Base-by-base conservation (phyloP, 208 protist genomes). In the Trypanosoma mega region DNA sequence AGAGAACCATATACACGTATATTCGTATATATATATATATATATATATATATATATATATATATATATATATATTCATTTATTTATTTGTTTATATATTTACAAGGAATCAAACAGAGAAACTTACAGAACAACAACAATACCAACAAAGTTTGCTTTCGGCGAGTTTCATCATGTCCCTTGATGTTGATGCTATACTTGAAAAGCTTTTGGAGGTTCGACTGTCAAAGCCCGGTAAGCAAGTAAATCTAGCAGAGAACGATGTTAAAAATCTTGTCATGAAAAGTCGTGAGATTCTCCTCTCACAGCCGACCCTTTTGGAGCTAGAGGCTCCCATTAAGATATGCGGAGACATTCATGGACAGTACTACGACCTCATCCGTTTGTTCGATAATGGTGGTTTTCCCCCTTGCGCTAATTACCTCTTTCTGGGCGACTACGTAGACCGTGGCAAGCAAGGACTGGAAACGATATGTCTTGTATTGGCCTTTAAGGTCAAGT, bases 401-500 rank as follows among this genome's bases (percentile, higher is more conserved):
- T 99, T 99, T 71, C 98, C 98, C 12, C 98, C 98, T 23, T 94
- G 98, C 8, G 79, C 97, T 0, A 99, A 99, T 74, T 99, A 99
- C 72, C 87, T 99, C 14, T 99, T 99, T 76, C 90, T 99, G 5
- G 99, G 98, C n/a, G 98, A 99, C 72, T 99, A 99, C 79, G 98
- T 99, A 45, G 99, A 99, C 61, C 93, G 98, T 77, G 99, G 99
- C 26, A 98, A 99, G 68, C 97, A 99, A 57, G 90, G 82, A 1
- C 77, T 99, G 5, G 98, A 99, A 76, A 99, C 98, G 0, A 98
- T 99, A 34, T 97, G 91, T 56, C 74, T 98, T 16, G 85, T 98
- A 14, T 89, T 98, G n/a, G 97, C 97, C 18, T 99, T 99, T 80
- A 99, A 99, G 79, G 87, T 99, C 39, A 98, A 98, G 78, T 99